Evolutionary conservation across 306 rosid species (phyloP), one percentile per base, ranked within the genome.

Genomic region (Cicer pinnatifidum): DNA sequence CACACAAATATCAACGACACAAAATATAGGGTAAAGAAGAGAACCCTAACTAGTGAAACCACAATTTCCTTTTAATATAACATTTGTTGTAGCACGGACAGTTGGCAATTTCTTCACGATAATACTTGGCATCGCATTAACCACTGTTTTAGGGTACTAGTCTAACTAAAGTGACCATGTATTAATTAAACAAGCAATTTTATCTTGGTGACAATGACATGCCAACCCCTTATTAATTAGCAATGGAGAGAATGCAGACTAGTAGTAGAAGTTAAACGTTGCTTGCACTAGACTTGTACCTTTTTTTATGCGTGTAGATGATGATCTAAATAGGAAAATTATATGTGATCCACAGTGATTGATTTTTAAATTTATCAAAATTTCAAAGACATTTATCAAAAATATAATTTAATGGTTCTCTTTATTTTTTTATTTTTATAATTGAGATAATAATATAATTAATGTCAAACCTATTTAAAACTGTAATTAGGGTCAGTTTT

Each of bases 181-280:
- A 63, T 65, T 60, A 41, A 77, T 52, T 50, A 43, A 46, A 77
- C 9, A 51, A 43, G 70, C 69, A 2, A 67, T 2, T 41, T 68
- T 19, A 10, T 35, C 10, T 72, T 15, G 6, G 54, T 28, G 86
- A 79, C 3, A 16, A 13, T 43, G 84, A 75, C 81, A 50, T 65
- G 58, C 44, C 74, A 83, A 75, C 81, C 20, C 15, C 60, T 57
- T 41, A 75, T 57, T 54, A 63, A 70, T 65, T 9, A 50, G 8
- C 6, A 11, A 48, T 61, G 5, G 8, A 50, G 0, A 50, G 37
- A 23, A 67, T 59, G 15, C 16, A 23, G 41, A 67, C 6, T 23
- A 12, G 48, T 9, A 47, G 33, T 9, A 47, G 33, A 68, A 57
- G 65, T 46, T 80, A 45, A n/a, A 5, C 50, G 23, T 45, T 72